Evolutionary conservation across 2,329 filamentous ascomycete species (phyloP), one percentile per base, ranked within the genome.

Genomic region (Penicillium aurantiogriseum): DNA sequence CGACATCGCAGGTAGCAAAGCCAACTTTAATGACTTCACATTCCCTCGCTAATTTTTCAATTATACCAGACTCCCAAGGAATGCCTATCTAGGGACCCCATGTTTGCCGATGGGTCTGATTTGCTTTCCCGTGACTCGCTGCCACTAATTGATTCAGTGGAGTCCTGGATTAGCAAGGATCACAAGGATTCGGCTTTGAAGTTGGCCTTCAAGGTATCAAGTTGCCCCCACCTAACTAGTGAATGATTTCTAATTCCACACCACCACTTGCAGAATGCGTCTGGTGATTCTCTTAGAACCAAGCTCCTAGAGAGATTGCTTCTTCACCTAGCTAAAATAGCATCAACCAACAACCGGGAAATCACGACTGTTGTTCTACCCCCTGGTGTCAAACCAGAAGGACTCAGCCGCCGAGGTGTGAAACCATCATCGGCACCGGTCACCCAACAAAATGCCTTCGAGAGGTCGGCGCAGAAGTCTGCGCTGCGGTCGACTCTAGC

Each of bases 301-400:
- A 68, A 77, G 19, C 67, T 76, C 17, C 62, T 86, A 56, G 67
- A 76, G 21, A 69, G 77, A 29, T 70, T 86, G 40, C 66, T 78
- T 54, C 68, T 76, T 6, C 77, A 76, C 62, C 68, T 86, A 55
- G 68, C 75, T 9, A 74, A 78, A 33, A 75, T 86, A 40, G 80
- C 82, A 52, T 69, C 77, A 40, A 69, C 75, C 19, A 80, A 80
- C 59, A 79, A 82, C 47, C 76, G 86, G 65, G 83, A 88, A 61
- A 83, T 83, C 25, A 81, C 82, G 11, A 67, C 87, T 39, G 68
- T 89, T 15, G 71, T 87, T 54, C 72, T 88, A 15, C 48, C 54
- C 19, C 23, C 19, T 2, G 27, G 21, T 82, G 83, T 5, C 15
- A 21, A 17, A 36, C 31, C 7, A 36, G 53, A 8, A 35, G 44